Evolutionary conservation across 495 filamentous ascomycete species (phyloP), one percentile per base, ranked within the genome.

Genomic region (Lentithecium fluviatile): DNA sequence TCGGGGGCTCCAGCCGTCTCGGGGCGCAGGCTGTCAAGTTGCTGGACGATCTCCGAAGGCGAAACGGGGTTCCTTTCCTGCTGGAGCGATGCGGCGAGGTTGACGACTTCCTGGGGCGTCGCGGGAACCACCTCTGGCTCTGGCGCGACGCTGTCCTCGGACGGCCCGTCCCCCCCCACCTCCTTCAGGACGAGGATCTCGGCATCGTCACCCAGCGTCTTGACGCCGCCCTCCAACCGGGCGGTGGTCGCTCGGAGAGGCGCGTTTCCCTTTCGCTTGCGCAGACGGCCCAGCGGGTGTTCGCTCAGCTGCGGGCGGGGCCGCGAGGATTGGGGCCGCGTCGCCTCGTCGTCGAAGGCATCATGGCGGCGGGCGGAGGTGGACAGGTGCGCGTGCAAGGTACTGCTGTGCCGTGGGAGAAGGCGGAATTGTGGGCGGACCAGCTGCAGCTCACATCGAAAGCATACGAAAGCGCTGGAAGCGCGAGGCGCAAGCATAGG

Each of bases 401-500:
- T 26, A 13, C 29, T 45, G 17, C 26, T 10, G 34, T 13, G 37
- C 6, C 40, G 55, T 0, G 45, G 32, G 37, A 48, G 25, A 26
- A 20, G 5, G 24, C 45, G 56, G 11, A 43, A 7, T 17, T 25
- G 26, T 13, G 43, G 36, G 6, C 48, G 57, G 19, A 45, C 49
- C 12, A 58, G 53, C 34, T 34, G n/a, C 7, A 69, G 42, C 36
- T 65, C 52, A 52, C 66, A 69, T 29, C 58, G 61, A 37, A 69
- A 7, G 57, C 66, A 69, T 58, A 69, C 37, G 37, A 63, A 65
- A n/a, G 66, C 66, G 49, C 58, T 56, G 25, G 62, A 65, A 32
- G 66, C 38, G 26, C 61, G 61, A 36, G 45, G 56, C 53, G 66
- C 66, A 58, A 69, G 56, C 66, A 69, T 69, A 61, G 42, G 51